Evolutionary conservation across 106 monocot species (phyloP).

Genomic region (Platanthera guangdongensis): DNA sequence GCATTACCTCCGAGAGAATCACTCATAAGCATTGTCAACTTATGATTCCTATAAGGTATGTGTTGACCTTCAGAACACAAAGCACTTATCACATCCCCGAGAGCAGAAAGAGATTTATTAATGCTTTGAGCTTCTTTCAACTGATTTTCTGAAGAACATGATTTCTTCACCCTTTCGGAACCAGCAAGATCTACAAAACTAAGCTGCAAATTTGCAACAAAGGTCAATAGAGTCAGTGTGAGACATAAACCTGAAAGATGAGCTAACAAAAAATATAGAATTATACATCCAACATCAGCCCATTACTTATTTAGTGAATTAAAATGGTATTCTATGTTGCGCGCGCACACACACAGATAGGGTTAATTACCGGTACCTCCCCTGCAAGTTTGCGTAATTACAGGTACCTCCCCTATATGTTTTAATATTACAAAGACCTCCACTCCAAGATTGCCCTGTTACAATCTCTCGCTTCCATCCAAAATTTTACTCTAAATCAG

Average conservation of each 20-base stretch:
- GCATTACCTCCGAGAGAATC: conserved; percentile 98
- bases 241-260: not conserved
- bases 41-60: conserved; percentile 96
- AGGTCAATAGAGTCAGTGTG: not conserved
- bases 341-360: too few species aligned
- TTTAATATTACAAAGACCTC: too few species aligned
- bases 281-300: not conserved
- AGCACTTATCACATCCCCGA: conserved; percentile 92
- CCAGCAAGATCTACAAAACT: conserved; percentile 99
- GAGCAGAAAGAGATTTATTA: conserved; percentile 93
- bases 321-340: not conserved
- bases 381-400: too few species aligned
- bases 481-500: too few species aligned
- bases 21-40: conserved; percentile 98
- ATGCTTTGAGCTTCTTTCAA: conserved; percentile 98
- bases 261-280: not conserved
- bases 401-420: too few species aligned
- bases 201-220: conserved; percentile 50
- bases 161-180: conserved; percentile 95
- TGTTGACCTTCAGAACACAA: conserved; percentile 89
- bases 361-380: too few species aligned
- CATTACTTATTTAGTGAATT: not conserved
- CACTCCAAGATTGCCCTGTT: too few species aligned
- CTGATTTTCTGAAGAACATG: conserved; percentile 83
- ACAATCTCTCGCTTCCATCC: too few species aligned